A percentile compares a stretch with the other conserved stretches of the same genome.
Conservation (phyloP, 768 basidiomycete genomes). For the Pleurotus ostreatus region DNA sequence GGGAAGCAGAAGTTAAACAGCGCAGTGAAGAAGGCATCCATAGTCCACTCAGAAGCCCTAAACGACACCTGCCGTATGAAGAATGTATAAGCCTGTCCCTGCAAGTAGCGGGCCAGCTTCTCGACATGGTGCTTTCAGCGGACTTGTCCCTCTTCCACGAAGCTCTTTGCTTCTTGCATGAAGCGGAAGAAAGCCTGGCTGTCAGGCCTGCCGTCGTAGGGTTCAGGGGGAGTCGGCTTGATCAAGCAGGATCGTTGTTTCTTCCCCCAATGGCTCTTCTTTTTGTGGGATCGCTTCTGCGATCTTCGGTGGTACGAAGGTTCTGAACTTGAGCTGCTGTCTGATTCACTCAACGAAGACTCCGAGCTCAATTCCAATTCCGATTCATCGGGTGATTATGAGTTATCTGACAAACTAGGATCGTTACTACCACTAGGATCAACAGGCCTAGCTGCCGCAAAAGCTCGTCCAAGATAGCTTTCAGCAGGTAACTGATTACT, state of each 20-base stretch:
- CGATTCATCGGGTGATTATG: not conserved
- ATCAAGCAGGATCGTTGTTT: conserved; percentile 8
- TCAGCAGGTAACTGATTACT: not conserved
- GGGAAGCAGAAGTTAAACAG: conserved; percentile 36
- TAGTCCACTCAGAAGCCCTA: conserved; percentile 19
- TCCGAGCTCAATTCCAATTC: not conserved
- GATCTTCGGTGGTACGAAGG: not conserved
- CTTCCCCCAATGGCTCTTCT: conserved; percentile 7
- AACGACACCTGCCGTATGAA: conserved; percentile 23
- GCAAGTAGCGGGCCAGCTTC: conserved; percentile 24
- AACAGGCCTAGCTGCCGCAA: not conserved
- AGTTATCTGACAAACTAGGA: not conserved
- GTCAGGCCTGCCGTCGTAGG: conserved; percentile 22
- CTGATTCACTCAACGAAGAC: not conserved
- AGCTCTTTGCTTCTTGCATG: conserved; percentile 19
- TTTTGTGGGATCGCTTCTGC: not conserved
- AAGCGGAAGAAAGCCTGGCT: conserved; percentile 19
- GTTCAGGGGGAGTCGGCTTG: conserved; percentile 16
- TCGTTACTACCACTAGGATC: not conserved
- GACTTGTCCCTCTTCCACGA: conserved; percentile 18
- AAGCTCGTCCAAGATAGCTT: not conserved
- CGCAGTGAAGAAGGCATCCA: conserved; percentile 24
- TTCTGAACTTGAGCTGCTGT: too few species aligned
- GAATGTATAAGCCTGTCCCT: conserved; percentile 25
- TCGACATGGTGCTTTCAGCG: conserved; percentile 12